Percentiles rank a stretch among this genome's conserved stretches.
Evolutionary conservation across 2,329 filamentous ascomycete species (phyloP).

Genomic region (Hymenoscyphus fraxineus): DNA sequence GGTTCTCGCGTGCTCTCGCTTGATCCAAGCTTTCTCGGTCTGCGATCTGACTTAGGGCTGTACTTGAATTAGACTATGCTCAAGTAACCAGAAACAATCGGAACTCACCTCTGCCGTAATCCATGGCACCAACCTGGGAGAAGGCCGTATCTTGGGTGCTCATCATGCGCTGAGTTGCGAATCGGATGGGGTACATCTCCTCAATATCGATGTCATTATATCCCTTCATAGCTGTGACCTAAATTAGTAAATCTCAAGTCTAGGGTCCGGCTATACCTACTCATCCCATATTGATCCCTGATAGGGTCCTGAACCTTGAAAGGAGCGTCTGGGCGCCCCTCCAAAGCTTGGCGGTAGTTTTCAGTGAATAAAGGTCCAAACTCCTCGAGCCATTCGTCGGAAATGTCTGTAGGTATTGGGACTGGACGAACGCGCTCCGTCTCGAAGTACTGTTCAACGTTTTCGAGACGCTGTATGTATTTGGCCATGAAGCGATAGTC

Average conservation of each 20-base stretch:
- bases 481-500: background rate
- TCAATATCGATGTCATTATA: background rate
- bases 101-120: background rate
- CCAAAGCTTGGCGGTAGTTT: background rate
- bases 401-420: constrained; percentile 6
- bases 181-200: background rate
- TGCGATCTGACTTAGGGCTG: background rate
- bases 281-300: constrained; percentile 1
- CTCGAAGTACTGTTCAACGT: background rate
- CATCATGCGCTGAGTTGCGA: background rate
- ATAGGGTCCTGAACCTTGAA: background rate
- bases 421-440: background rate
- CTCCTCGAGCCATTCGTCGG: background rate
- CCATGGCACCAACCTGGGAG: background rate
- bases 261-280: constrained; percentile 5
- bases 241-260: background rate
- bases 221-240: background rate
- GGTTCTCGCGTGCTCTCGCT: background rate
- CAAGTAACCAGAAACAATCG: background rate
- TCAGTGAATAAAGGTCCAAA: constrained; percentile 4
- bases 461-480: background rate
- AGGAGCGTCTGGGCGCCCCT: background rate
- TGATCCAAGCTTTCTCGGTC: background rate
- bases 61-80: background rate
- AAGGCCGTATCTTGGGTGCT: background rate